Conservation (phyloP, 2,329 filamentous ascomycete species). For the Cladosporium sp. region DNA sequence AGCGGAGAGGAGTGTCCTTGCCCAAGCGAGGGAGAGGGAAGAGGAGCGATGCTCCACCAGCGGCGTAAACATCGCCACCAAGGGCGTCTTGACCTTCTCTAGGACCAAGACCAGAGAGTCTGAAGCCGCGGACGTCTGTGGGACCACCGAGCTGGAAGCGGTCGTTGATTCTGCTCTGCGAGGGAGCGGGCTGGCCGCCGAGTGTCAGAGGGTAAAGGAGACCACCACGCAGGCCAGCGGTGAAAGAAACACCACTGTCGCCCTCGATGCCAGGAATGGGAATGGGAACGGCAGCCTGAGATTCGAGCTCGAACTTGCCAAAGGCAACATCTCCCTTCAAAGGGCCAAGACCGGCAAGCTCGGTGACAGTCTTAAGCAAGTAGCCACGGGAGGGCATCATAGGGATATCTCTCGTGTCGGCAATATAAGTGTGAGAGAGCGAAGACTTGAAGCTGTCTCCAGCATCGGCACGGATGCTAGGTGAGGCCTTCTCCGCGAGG, state of each 20-base stretch:
- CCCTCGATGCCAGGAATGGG: conserved; percentile 64
- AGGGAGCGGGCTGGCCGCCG: conserved; percentile 51
- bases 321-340: conserved; percentile 89
- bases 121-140: conserved; percentile 91
- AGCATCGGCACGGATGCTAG: conserved; percentile 76
- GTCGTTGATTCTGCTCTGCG: conserved; percentile 80
- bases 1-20: conserved; percentile 74
- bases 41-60: conserved; percentile 79
- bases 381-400: conserved; percentile 81
- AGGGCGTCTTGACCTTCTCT: conserved; percentile 81
- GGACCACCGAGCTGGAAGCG: conserved; percentile 93
- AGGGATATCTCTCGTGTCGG: conserved; percentile 77
- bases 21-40: conserved; percentile 79
- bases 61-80: conserved; percentile 87
- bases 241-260: conserved; percentile 75
- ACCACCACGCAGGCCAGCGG: conserved; percentile 74
- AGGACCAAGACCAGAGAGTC: conserved; percentile 81
- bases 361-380: conserved; percentile 69
- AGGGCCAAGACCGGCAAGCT: conserved; percentile 82
- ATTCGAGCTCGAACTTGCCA: conserved; percentile 83
- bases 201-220: conserved; percentile 76
- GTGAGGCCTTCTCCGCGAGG: conserved; percentile 69
- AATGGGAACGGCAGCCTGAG: conserved; percentile 70
- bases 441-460: conserved; percentile 89
- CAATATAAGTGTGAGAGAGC: conserved; percentile 73